Evolutionary conservation across 2,329 filamentous ascomycete genomes (phyloP).

Genomic region (Dactylonectria macrodidyma): DNA sequence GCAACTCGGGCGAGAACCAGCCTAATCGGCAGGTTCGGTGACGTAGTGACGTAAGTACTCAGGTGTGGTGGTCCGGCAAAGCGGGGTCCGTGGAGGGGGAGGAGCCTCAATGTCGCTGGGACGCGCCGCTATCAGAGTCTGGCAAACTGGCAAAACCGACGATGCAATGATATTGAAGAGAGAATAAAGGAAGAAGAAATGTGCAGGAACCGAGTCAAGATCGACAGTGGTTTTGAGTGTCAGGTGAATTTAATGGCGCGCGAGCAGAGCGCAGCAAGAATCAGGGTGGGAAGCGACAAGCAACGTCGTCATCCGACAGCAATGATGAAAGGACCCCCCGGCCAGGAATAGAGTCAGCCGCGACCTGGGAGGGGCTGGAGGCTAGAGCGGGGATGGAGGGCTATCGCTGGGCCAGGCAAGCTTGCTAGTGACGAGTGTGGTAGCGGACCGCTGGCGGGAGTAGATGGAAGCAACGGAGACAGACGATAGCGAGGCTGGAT

Average conservation of each 20-base stretch:
- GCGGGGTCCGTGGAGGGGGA: conserved; percentile 29
- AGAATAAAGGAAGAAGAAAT: conserved; percentile 28
- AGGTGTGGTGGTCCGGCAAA: conserved; percentile 4
- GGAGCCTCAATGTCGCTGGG: conserved; percentile 37
- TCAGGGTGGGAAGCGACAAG: conserved; percentile 45
- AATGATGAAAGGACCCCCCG: conserved; percentile 46
- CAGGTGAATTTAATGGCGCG: conserved; percentile 48
- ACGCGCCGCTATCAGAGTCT: conserved; percentile 29
- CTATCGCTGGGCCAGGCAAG: conserved; percentile 5
- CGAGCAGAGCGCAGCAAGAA: conserved; percentile 42
- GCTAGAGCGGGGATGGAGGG: conserved; percentile 42
- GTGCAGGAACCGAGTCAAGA: conserved; percentile 23
- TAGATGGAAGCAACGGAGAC: conserved; percentile 28
- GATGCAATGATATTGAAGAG: conserved; percentile 37
- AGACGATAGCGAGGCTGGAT: background rate
- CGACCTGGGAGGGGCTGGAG: conserved; percentile 47
- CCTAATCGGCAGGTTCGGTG: conserved; percentile 10
- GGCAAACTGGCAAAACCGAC: conserved; percentile 29
- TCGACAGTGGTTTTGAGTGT: conserved; percentile 38
- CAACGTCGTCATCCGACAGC: conserved; percentile 51
- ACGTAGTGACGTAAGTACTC: conserved; percentile 15
- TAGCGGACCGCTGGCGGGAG: conserved; percentile 45
- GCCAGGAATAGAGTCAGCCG: conserved; percentile 47
- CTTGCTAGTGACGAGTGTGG: conserved; percentile 38
- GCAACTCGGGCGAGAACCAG: background rate